Conservation (phyloP, 345 rosid genomes). For the Syzygium oleosum region DNA sequence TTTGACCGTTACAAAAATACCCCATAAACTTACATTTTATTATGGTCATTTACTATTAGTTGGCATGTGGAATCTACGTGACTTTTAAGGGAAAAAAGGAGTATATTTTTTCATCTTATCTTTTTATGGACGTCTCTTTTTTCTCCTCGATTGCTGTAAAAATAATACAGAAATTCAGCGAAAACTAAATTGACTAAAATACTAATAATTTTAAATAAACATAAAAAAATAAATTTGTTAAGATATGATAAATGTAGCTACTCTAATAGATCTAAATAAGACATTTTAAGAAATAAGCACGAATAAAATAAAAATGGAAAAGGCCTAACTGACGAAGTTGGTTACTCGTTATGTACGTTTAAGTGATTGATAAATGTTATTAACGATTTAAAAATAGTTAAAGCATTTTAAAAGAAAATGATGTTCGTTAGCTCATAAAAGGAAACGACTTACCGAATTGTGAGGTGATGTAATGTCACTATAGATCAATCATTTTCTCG, state of each 20-base stretch:
- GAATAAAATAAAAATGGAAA: background rate
- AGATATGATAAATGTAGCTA: background rate
- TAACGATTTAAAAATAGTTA: background rate
- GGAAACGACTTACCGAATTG: background rate
- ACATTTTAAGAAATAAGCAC: background rate
- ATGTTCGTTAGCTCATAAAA: background rate
- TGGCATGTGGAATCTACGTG: background rate
- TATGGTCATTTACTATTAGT: background rate
- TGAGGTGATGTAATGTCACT: background rate
- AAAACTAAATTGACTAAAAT: background rate
- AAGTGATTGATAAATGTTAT: background rate
- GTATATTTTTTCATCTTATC: background rate
- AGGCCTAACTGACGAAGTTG: background rate
- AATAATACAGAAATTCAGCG: background rate
- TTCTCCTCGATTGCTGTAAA: background rate
- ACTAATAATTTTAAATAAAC: background rate
- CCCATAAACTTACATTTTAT: background rate
- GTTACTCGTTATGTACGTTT: background rate
- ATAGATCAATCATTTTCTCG: background rate
- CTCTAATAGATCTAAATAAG: background rate
- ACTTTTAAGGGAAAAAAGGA: background rate
- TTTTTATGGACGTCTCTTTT: background rate
- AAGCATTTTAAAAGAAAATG: background rate
- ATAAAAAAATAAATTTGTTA: background rate
- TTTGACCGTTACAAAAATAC: background rate